A percentile compares a stretch with the other conserved stretches of the same genome.
Conservation (phyloP, 163 green algal species). For the Scenedesmus sp. region DNA sequence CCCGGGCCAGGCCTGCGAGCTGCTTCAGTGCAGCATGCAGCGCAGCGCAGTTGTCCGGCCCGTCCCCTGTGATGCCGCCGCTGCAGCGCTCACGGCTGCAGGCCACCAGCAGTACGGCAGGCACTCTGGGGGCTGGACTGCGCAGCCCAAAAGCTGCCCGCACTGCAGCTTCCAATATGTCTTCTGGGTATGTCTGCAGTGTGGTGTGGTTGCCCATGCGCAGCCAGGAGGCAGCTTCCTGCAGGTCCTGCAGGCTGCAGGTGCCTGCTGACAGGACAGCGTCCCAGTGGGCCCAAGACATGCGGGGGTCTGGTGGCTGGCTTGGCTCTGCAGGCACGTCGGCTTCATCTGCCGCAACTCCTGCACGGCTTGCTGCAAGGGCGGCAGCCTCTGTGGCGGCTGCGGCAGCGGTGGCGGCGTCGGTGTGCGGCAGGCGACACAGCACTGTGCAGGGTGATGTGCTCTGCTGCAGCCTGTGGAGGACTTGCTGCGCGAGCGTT, state of each 20-base stretch:
- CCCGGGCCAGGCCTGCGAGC: background rate
- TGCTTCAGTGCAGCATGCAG: background rate
- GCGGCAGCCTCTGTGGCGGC: too few species aligned
- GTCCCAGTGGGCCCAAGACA: background rate
- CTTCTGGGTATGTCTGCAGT: background rate
- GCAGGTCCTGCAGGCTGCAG: background rate
- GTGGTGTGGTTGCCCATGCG: background rate
- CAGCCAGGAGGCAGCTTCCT: background rate
- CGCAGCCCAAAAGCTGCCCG: background rate
- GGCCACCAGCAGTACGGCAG: background rate
- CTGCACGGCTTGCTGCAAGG: background rate
- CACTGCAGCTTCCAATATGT: background rate
- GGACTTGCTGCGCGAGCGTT: background rate
- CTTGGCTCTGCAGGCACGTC: too few species aligned
- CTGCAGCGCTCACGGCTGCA: background rate
- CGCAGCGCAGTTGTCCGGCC: background rate
- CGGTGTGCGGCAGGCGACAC: background rate
- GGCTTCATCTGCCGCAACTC: background rate
- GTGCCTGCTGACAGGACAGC: background rate
- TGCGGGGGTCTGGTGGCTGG: background rate
- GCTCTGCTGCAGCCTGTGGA: background rate
- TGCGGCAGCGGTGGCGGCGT: background rate
- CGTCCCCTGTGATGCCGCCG: background rate
- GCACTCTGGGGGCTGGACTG: too few species aligned
- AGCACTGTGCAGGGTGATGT: background rate